A percentile compares a stretch with the other conserved stretches of the same genome.
Evolutionary conservation across 331 rosid species (phyloP).

Genomic region (Spiraea crenata): DNA sequence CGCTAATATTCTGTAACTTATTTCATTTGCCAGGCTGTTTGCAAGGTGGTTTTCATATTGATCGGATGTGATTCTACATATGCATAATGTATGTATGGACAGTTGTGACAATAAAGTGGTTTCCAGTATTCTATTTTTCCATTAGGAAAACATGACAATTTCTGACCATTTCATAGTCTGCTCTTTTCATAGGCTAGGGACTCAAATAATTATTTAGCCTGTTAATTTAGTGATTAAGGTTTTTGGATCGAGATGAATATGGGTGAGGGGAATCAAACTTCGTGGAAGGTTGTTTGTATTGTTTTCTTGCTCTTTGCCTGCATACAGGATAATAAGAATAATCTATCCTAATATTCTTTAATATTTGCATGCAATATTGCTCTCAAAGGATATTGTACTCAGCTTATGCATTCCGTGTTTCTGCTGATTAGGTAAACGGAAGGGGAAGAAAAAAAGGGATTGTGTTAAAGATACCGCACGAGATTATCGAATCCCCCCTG

Average conservation of each 20-base stretch:
- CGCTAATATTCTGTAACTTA: not conserved
- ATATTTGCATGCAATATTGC: not conserved
- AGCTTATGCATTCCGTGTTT: slow-evolving; percentile 20
- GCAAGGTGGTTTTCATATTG: not conserved
- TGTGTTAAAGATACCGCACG: slow-evolving; percentile 52
- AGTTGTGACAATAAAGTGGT: not conserved
- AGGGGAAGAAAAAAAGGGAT: slow-evolving; percentile 76
- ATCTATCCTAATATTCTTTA: not conserved
- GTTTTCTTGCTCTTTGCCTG: too few relatives aligned
- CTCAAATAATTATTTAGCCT: not conserved
- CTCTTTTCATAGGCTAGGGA: not conserved
- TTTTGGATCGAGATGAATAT: not conserved
- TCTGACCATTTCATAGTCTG: not conserved
- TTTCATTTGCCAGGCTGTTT: not conserved
- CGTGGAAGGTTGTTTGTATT: not conserved
- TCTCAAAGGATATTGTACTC: not conserved
- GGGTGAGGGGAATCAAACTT: not conserved
- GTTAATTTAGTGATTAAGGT: not conserved
- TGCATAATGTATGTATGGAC: not conserved
- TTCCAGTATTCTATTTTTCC: too few relatives aligned
- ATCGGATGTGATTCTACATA: not conserved
- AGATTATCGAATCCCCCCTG: slow-evolving; percentile 66
- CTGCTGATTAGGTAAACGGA: slow-evolving; percentile 64
- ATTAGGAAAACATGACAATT: not conserved
- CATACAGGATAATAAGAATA: not conserved